Evolutionary conservation across 139 green algal species (phyloP).

Genomic region (Nannochloris sp.): DNA sequence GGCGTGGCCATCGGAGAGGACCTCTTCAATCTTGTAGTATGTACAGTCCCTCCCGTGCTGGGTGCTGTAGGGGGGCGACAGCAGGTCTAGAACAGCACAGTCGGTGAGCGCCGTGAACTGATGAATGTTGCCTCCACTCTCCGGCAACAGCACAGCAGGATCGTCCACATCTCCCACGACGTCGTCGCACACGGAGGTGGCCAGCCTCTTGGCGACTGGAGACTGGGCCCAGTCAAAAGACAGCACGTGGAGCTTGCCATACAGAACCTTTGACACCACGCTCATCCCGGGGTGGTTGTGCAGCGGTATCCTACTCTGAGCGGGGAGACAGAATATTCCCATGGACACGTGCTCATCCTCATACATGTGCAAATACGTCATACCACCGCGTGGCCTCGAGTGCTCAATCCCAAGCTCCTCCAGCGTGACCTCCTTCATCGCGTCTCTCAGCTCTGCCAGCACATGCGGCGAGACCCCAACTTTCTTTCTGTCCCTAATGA

Average conservation of each 20-base stretch:
- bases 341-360: slow-evolving; percentile 66
- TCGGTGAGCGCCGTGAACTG: slow-evolving; percentile 71
- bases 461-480: background rate
- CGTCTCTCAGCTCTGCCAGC: slow-evolving; percentile 1
- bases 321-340: slow-evolving; percentile 79
- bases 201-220: background rate
- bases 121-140: slow-evolving; percentile 82
- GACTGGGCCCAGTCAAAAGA: slow-evolving; percentile 61
- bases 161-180: slow-evolving; percentile 25
- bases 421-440: background rate
- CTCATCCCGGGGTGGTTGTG: slow-evolving; percentile 83
- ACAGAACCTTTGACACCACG: slow-evolving; percentile 68
- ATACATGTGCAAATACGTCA: slow-evolving; percentile 75
- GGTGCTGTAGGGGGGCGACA: slow-evolving; percentile 71
- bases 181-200: slow-evolving; percentile 38
- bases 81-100: slow-evolving; percentile 83
- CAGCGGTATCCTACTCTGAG: slow-evolving; percentile 61
- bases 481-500: background rate
- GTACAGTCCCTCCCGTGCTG: slow-evolving; percentile 64
- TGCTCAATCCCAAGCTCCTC: background rate
- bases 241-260: slow-evolving; percentile 64
- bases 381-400: background rate
- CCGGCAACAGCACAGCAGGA: slow-evolving; percentile 48
- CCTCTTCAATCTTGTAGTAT: slow-evolving; percentile 52
- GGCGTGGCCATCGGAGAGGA: background rate